phyloP scores from a whole-genome alignment of 192 early-diverging fungal genomes.

The Backusella australiensis region DNA sequence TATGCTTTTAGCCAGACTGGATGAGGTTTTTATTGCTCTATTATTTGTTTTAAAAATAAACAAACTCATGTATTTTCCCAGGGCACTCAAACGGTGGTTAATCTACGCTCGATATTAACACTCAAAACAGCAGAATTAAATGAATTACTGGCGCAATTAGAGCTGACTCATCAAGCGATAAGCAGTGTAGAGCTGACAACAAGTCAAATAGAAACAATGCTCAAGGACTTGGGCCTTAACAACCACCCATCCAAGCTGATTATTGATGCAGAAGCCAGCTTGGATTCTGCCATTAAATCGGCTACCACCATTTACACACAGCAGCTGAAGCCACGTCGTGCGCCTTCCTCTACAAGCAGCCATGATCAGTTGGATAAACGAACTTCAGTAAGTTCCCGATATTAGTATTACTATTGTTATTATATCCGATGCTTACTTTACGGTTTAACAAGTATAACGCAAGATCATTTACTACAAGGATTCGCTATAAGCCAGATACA shows the following conservation, averaged over 20 bases:
- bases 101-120: slow-evolving; percentile 24
- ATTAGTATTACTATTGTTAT: no score
- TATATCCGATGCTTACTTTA: background rate
- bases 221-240: slow-evolving; percentile 23
- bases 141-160: slow-evolving; percentile 23
- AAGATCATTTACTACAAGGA: slow-evolving; percentile 14
- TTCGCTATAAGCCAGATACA: slow-evolving; percentile 27
- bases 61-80: background rate
- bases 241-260: slow-evolving; percentile 14
- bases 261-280: slow-evolving; percentile 20
- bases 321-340: slow-evolving; percentile 2
- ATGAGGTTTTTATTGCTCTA: background rate
- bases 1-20: slow-evolving; percentile 13
- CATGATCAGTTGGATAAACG: background rate
- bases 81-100: slow-evolving; percentile 26
- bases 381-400: background rate
- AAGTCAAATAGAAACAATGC: slow-evolving; percentile 22
- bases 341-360: slow-evolving; percentile 15
- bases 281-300: slow-evolving; percentile 25
- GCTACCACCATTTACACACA: slow-evolving; percentile 16
- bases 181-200: slow-evolving; percentile 24
- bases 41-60: background rate
- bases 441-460: background rate
- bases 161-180: slow-evolving; percentile 22
- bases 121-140: slow-evolving; percentile 28